Evolutionary conservation across 495 filamentous ascomycete genomes (phyloP), one percentile per base, ranked within the genome.

Genomic region (Rostrohypoxylon terebratum): DNA sequence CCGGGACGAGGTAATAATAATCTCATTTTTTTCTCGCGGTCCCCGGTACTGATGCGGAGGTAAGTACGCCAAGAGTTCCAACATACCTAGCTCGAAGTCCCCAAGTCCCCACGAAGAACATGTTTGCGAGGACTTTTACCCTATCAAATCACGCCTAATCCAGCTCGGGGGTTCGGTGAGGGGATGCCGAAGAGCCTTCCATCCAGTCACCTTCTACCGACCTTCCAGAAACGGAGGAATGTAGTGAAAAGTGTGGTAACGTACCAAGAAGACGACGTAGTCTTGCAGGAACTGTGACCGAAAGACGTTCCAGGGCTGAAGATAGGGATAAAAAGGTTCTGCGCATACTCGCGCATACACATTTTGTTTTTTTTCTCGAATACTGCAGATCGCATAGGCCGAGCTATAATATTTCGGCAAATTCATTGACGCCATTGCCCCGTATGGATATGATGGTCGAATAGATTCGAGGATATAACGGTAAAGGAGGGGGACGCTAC

Each of bases 141-240:
- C 71, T 74, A 74, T 74, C 66, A 69, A 48, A 57, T 68, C 21
- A 53, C 63, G 45, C 38, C 64, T 71, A 73, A 54, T 59, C 67
- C 73, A 71, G 70, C 75, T 75, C 75, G 75, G 75, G 73, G 69
- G 70, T 75, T 77, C 75, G 75, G 75, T 77, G 75, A 77, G 74
- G 75, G 60, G 64, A 70, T 76, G 75, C 75, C 75, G 75, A 77
- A 60, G 58, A 63, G 16, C 40, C 61, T 68, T 75, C 72, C 71
- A 58, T 63, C 68, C 71, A 76, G 71, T 77, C 67, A 73, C 64
- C 68, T 77, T 77, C 75, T 73, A 76, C 75, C 67, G 75, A 77
- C 75, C 75, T 77, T 77, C 75, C 75, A 77, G 75, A 77, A 77
- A 70, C 58, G 69, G 75, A 59, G 63, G 66, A 51, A 71, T 59